A percentile compares a stretch with the other conserved stretches of the same genome.
Evolutionary conservation across 2,329 filamentous ascomycete species (phyloP).

Genomic region (Alternaria longipes): DNA sequence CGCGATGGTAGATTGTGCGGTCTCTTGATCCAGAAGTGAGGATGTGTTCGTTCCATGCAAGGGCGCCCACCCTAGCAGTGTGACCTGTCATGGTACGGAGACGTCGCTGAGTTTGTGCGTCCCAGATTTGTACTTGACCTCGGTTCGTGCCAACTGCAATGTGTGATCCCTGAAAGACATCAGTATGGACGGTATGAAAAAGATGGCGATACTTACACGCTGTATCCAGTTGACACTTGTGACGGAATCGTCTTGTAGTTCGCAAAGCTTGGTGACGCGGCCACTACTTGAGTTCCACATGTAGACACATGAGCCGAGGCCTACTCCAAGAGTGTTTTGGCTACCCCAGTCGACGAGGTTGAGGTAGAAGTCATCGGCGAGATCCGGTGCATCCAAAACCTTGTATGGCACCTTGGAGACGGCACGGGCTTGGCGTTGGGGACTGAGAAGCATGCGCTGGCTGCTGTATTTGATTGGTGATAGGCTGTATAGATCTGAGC

Average conservation of each 20-base stretch:
- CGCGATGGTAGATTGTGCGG: conserved; percentile 91
- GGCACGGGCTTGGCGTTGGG: conserved; percentile 84
- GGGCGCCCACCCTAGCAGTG: conserved; percentile 87
- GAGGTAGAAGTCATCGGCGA: conserved; percentile 97
- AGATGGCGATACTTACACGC: conserved; percentile 60
- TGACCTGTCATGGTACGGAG: conserved; percentile 97
- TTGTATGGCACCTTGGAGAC: conserved; percentile 98
- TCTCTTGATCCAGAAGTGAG: conserved; percentile 94
- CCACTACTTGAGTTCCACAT: conserved; percentile 97
- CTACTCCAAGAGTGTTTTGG: conserved; percentile 91
- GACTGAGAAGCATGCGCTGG: conserved; percentile 91
- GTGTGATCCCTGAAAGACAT: conserved; percentile 74
- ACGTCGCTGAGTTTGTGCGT: conserved; percentile 84
- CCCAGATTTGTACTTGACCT: conserved; percentile 96
- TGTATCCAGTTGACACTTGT: conserved; percentile 99
- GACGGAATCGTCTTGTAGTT: conserved; percentile 89
- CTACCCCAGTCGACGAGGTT: conserved; percentile 98
- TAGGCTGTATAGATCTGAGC: conserved; percentile 92
- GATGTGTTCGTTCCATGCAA: conserved; percentile 98
- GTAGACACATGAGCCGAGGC: conserved; percentile 91
- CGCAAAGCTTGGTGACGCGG: conserved; percentile 91
- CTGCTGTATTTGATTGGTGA: conserved; percentile 93
- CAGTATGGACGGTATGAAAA: conserved; percentile 2
- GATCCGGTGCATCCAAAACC: conserved; percentile 92
- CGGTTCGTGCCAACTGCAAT: conserved; percentile 94